Evolutionary conservation across 1,139 yeast species (phyloP).

Genomic region (Wickerhamiella pararugosa): DNA sequence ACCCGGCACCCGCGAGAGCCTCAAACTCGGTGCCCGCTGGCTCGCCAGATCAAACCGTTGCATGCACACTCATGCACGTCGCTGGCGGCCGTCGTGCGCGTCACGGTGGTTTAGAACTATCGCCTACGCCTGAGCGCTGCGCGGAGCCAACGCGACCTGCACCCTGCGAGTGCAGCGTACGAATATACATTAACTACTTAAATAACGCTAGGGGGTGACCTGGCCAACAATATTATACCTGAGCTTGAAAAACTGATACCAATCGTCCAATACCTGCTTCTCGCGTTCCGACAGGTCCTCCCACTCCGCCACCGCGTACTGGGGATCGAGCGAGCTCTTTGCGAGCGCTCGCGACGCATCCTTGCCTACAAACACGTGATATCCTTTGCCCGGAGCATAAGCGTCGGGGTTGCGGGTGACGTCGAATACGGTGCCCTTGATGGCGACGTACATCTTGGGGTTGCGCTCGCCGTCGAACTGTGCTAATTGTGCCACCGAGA

Average conservation of each 20-base stretch:
- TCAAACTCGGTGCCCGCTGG: too few species aligned
- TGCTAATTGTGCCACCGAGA: slow-evolving; percentile 30
- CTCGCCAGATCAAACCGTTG: too few species aligned
- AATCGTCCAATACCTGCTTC: slow-evolving; percentile 53
- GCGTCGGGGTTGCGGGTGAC: slow-evolving; percentile 49
- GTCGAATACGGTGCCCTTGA: slow-evolving; percentile 64
- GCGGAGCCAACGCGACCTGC: background rate
- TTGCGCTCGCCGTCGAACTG: slow-evolving; percentile 32
- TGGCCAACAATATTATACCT: slow-evolving; percentile 40
- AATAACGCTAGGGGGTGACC: background rate
- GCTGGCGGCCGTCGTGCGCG: too few species aligned
- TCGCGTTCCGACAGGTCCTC: slow-evolving; percentile 42
- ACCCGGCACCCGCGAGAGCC: too few species aligned
- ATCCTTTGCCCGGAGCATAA: slow-evolving; percentile 66
- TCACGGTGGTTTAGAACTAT: too few species aligned
- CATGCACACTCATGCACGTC: too few species aligned
- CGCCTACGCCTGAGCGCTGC: background rate
- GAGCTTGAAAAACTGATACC: slow-evolving; percentile 73
- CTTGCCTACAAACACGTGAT: slow-evolving; percentile 57
- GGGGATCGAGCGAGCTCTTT: slow-evolving; percentile 35
- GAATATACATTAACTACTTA: background rate
- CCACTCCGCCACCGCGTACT: slow-evolving; percentile 55
- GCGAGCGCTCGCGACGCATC: slow-evolving; percentile 65
- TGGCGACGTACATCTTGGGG: slow-evolving; percentile 48
- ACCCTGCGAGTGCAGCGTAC: background rate